Evolutionary conservation across 2,329 filamentous ascomycete genomes (phyloP).

Genomic region (Pseudopithomyces chartarum): DNA sequence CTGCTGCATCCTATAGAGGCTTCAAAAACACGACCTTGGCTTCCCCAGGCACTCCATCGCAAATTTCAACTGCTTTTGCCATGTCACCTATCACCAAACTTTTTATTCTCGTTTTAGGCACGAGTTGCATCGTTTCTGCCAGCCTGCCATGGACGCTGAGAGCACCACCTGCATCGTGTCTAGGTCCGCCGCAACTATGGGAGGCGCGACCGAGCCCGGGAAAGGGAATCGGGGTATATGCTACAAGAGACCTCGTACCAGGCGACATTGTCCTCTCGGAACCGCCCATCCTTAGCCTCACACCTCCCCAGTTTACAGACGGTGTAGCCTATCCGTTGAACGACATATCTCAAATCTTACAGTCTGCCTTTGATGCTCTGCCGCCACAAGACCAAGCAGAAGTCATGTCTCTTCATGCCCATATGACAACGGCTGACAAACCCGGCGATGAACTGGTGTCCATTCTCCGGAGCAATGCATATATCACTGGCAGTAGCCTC

Average conservation of each 20-base stretch:
- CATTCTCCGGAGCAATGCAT: slow-evolving; percentile 45
- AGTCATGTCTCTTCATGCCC: slow-evolving; percentile 34
- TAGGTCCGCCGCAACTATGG: slow-evolving; percentile 30
- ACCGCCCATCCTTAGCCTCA: slow-evolving; percentile 42
- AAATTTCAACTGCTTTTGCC: background rate
- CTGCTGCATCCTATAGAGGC: background rate
- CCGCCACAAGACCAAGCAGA: slow-evolving; percentile 24
- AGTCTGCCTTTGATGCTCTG: slow-evolving; percentile 30
- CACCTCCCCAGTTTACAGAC: slow-evolving; percentile 30
- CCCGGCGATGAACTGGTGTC: slow-evolving; percentile 28
- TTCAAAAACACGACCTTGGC: background rate
- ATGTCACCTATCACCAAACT: background rate
- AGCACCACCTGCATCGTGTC: slow-evolving; percentile 28
- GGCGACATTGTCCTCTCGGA: slow-evolving; percentile 50
- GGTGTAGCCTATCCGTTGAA: slow-evolving; percentile 33
- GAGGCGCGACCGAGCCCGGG: slow-evolving; percentile 38
- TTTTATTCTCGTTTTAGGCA: background rate
- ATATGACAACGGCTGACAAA: slow-evolving; percentile 24
- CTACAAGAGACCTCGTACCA: slow-evolving; percentile 39
- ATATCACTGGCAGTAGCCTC: slow-evolving; percentile 36
- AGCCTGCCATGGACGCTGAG: slow-evolving; percentile 20
- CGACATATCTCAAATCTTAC: slow-evolving; percentile 26
- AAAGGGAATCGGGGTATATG: slow-evolving; percentile 52
- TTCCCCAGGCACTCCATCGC: background rate
- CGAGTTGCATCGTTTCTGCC: slow-evolving; percentile 4